Conservation (phyloP, 371 early-diverging fungal genomes). For the Mortierella polycephala region DNA sequence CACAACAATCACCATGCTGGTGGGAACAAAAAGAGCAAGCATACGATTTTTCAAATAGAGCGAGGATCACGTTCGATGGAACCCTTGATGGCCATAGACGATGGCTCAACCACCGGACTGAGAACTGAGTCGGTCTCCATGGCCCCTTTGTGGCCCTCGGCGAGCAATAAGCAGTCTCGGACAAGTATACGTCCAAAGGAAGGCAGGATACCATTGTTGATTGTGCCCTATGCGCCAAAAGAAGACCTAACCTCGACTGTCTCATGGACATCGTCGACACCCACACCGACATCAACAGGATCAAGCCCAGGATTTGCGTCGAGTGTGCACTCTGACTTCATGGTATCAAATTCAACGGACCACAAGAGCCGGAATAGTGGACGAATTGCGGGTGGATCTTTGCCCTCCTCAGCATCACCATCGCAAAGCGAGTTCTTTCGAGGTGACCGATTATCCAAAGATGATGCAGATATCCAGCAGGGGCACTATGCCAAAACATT, state of each 20-base stretch:
- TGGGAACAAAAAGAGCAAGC: neutral
- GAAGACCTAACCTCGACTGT: neutral
- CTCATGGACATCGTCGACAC: neutral
- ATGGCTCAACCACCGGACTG: neutral
- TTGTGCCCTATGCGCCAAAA: conserved; percentile 16
- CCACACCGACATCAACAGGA: neutral
- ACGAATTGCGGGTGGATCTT: neutral
- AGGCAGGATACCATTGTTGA: conserved; percentile 16
- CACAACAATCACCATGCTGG: neutral
- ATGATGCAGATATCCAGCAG: conserved; percentile 26
- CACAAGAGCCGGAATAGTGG: neutral
- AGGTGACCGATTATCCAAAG: conserved; percentile 17
- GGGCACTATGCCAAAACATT: conserved; percentile 18
- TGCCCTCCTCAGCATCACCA: neutral
- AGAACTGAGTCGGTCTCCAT: neutral
- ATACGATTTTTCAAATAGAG: neutral
- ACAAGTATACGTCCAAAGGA: neutral
- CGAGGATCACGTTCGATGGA: conserved; percentile 7
- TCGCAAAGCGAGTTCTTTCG: neutral
- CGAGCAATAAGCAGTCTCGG: neutral
- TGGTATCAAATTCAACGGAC: neutral
- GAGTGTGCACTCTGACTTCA: neutral
- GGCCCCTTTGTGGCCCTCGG: neutral
- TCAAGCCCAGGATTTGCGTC: neutral
- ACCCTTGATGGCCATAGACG: conserved; percentile 9